Evolutionary conservation across 805 yeast genomes (phyloP).

Genomic region (Crinitomyces ghanaensis): DNA sequence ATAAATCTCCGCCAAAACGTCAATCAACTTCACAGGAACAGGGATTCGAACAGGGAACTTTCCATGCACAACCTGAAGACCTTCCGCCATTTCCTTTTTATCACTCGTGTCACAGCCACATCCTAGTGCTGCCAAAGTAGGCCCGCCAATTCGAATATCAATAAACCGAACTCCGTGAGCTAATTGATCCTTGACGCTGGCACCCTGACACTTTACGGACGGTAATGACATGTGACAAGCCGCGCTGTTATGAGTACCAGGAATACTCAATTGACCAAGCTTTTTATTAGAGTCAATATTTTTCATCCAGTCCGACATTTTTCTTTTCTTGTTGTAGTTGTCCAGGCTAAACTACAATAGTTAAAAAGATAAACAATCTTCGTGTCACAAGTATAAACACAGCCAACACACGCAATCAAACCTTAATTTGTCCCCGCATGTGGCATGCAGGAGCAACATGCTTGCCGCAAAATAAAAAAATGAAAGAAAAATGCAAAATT

Average conservation of each 20-base stretch:
- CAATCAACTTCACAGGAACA: conserved; percentile 40
- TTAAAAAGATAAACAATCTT: too few species aligned
- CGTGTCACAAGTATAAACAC: too few species aligned
- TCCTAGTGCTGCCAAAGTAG: conserved; percentile 34
- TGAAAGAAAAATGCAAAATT: too few species aligned
- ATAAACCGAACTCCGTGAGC: conserved; percentile 64
- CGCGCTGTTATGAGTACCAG: conserved; percentile 81
- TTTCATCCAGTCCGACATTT: conserved; percentile 50
- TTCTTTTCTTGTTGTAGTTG: too few species aligned
- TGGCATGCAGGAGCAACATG: too few species aligned
- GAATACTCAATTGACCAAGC: conserved; percentile 48
- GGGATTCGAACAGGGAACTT: conserved; percentile 61
- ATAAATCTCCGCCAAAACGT: conserved; percentile 48
- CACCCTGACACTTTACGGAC: conserved; percentile 67
- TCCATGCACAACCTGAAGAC: conserved; percentile 58
- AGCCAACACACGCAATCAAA: too few species aligned
- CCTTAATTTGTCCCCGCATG: too few species aligned
- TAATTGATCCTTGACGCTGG: conserved; percentile 48
- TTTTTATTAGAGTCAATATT: conserved; percentile 39
- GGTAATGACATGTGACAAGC: conserved; percentile 63
- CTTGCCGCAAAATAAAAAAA: too few species aligned
- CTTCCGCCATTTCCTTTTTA: not conserved
- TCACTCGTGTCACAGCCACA: conserved; percentile 33
- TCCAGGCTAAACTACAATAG: too few species aligned
- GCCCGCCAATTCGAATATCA: conserved; percentile 40